These are phyloP conservation scores for Echeveria elegans DNA, from an alignment of 164 flowering plant genomes.

Conservation along the genomic window DNA sequence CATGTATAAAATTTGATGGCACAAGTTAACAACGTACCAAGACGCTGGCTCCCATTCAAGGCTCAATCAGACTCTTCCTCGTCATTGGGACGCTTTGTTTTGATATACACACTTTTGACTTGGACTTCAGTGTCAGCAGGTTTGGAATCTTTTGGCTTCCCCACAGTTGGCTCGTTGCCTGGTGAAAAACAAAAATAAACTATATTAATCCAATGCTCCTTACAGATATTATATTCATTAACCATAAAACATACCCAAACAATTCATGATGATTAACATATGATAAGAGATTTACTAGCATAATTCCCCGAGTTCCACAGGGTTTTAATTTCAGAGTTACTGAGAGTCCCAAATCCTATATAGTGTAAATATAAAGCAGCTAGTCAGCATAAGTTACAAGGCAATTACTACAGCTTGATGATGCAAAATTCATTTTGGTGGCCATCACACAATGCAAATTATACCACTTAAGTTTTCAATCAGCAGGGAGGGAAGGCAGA, in stretches of 20 bases:
- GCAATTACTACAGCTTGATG: background rate
- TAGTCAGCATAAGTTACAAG: background rate
- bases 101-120: background rate
- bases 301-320: background rate
- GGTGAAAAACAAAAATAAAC: background rate
- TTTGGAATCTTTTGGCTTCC: background rate
- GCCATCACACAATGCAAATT: background rate
- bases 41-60: background rate
- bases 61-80: background rate
- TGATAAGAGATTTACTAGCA: background rate
- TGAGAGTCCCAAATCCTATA: background rate
- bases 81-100: background rate
- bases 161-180: background rate
- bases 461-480: background rate
- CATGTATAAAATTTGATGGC: background rate
- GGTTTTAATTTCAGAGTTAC: background rate
- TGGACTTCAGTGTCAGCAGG: background rate
- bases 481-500: background rate
- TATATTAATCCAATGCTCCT: background rate
- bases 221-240: too few relatives aligned
- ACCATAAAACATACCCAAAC: too few relatives aligned
- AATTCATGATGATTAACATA: background rate
- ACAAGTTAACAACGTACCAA: background rate
- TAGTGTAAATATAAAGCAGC: background rate
- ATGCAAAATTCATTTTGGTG: background rate